These are phyloP conservation scores for Blastocystis sp. DNA, from an alignment of 352 stramenopile species.

Conservation along the genomic window DNA sequence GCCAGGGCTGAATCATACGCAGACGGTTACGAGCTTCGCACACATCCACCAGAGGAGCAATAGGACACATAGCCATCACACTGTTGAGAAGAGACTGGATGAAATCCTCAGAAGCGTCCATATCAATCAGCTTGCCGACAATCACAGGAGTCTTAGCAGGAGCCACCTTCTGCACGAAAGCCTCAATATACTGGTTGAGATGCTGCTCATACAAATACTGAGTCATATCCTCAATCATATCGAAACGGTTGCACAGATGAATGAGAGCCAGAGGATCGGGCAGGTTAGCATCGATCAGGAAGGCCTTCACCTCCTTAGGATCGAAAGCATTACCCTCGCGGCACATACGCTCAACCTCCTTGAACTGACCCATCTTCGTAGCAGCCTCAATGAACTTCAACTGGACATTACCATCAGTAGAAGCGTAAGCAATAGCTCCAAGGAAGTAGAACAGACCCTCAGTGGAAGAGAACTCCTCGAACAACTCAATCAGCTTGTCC, in stretches of 20 bases:
- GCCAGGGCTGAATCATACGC: conserved; percentile 94
- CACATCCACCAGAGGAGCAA: conserved; percentile 96
- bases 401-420: conserved; percentile 92
- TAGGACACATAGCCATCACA: conserved; percentile 85
- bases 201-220: conserved; percentile 99
- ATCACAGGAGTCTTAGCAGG: conserved; percentile 96
- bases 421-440: conserved; percentile 94
- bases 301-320: conserved; percentile 96
- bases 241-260: conserved; percentile 97
- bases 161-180: conserved; percentile 92
- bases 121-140: conserved; percentile 95
- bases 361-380: conserved; percentile 98
- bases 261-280: conserved; percentile 96
- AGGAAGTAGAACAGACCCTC: conserved; percentile 98
- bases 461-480: conserved; percentile 98
- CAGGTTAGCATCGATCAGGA: conserved; percentile 98
- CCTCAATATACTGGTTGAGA: conserved; percentile 99
- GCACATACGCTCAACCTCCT: conserved; percentile 98
- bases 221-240: conserved; percentile 98
- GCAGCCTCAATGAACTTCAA: conserved; percentile 99
- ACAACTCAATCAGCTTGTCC: conserved; percentile 92
- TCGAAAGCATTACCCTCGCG: conserved; percentile 99
- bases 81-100: conserved; percentile 99
- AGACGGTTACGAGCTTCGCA: conserved; percentile 98
- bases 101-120: conserved; percentile 98